Evolutionary conservation across 164 flowering plant genomes (phyloP), one percentile per base, ranked within the genome.

Genomic region (Stephania yunnanensis): DNA sequence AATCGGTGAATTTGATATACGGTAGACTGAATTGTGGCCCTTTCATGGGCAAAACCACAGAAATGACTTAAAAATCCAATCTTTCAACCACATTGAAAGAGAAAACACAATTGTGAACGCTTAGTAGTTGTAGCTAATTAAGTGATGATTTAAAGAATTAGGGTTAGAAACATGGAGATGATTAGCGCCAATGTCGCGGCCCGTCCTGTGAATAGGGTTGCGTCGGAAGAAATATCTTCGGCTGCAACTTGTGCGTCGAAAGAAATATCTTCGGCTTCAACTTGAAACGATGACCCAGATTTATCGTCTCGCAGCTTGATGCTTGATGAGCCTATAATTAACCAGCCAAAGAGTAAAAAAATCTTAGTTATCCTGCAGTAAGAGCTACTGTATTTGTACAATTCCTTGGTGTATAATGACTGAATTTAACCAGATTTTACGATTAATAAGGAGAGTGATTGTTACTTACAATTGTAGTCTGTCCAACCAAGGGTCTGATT

Each of bases 401-500:
- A 25, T 25, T 25, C 25, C 25, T 25, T 25, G 25, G 25, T 25
- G 25, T 25, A 25, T 25, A 25, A 25, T 25, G 25, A 25, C 25
- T 25, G 25, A 25, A 25, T 25, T 25, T 55, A 12, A 55, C 17
- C 5, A 64, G 68, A 64, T 36, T 36, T 36, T 36, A 22, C 25
- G 7, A 65, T 30, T 65, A 2, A 22, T 4, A 9, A 3, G 36
- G 29, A 6, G 3, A 55, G 42, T 25, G 50, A 7, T 55, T 12
- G 5, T 67, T 76, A 90, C 95, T 88, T 79, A 92, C 96, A 93
- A 78, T 91, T 87, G 74, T 91, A 87, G 1, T 88, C 88, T 0
- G 87, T 83, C 97, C 97, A 93, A 73, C 97, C 97, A 74, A 93
- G 87, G 63, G 75, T 81, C 83, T 87, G 89, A 4, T 88, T 87